Percentiles rank a stretch among this genome's conserved stretches.
These are phyloP conservation scores for Aegilops bicornis DNA, from an alignment of 176 grass and related monocot genomes.

Conservation along the genomic window DNA sequence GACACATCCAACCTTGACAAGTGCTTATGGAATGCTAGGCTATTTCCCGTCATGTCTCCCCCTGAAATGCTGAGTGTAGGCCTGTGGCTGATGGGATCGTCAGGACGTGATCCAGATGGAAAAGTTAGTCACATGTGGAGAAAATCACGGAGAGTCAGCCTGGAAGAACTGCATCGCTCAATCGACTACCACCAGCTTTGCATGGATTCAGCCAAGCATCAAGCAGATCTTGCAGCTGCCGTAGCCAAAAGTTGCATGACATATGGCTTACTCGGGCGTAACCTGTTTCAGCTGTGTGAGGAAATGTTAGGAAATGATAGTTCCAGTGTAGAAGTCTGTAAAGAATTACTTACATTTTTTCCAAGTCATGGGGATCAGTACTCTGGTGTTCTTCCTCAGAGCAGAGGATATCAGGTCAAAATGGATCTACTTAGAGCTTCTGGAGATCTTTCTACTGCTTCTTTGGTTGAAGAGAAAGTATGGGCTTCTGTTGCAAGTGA, in stretches of 20 bases:
- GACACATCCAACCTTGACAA: conserved; percentile 42
- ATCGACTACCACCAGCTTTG: conserved; percentile 77
- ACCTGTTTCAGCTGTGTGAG: conserved; percentile 77
- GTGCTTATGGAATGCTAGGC: conserved; percentile 89
- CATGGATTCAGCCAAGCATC: conserved; percentile 53
- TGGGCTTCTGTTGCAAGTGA: conserved; percentile 80
- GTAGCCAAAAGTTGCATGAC: conserved; percentile 76
- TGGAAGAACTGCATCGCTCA: conserved; percentile 80
- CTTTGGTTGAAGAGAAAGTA: conserved; percentile 64
- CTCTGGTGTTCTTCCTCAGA: conserved; percentile 67
- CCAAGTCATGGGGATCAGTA: conserved; percentile 39
- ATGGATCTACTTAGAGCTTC: conserved; percentile 84
- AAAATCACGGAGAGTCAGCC: conserved; percentile 69
- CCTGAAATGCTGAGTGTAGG: conserved; percentile 72
- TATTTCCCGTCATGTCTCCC: conserved; percentile 68
- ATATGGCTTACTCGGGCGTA: conserved; percentile 69
- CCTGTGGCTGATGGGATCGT: conserved; percentile 77
- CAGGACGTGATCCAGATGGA: conserved; percentile 32
- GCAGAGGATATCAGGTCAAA: conserved; percentile 84
- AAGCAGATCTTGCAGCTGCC: conserved; percentile 62
- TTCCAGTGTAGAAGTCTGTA: conserved; percentile 46
- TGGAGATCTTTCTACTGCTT: conserved; percentile 64
- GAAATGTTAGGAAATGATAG: conserved; percentile 67
- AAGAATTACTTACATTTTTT: conserved; percentile 67
- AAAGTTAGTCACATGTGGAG: conserved; percentile 56